Evolutionary conservation across 2,329 filamentous ascomycete genomes (phyloP), one percentile per base, ranked within the genome.

Genomic region (Daldinia eschscholtzii): DNA sequence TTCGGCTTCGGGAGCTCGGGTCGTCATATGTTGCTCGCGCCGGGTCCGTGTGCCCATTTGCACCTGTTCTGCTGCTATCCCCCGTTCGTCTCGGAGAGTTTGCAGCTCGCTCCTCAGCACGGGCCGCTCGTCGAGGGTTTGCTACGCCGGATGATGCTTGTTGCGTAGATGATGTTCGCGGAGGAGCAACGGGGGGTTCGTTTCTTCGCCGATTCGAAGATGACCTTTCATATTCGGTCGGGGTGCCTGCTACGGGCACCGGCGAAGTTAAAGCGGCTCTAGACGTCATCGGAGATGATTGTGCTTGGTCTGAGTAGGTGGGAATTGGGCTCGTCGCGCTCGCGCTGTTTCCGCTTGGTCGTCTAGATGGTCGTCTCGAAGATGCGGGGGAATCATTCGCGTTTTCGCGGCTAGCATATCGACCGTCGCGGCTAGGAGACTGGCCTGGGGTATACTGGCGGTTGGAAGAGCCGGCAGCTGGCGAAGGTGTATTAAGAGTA

Each of bases 111-210:
- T 87, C 85, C 74, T 78, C 81, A n/a, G 82, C 74, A 60, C 85
- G 81, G 15, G 82, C 77, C 41, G 79, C 77, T 73, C 84, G 82
- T 61, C 85, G 81, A 30, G 85, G 81, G 72, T 76, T 81, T 15
- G 82, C 77, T 30, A 76, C 66, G 30, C 71, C 74, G 1, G 79
- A 63, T 73, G 73, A 75, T 66, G 73, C 80, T 79, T 82, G 86
- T 72, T 89, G 88, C 71, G 89, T 91, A 48, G 93, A 96, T 13
- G 94, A 97, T 6, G 92, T 94, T 76, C 94, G 89, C 39, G 93
- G 92, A 55, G 92, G 94, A 62, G 92, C 90, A 74, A 93, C 86
- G 26, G 92, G 91, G 60, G 92, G 89, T 82, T 86, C 89, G 80
- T 84, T 87, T 81, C 82, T 87, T 81, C 84, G 83, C 76, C 85